phyloP scores from a whole-genome alignment of 805 yeast species.

The Candida odintsovae region DNA sequence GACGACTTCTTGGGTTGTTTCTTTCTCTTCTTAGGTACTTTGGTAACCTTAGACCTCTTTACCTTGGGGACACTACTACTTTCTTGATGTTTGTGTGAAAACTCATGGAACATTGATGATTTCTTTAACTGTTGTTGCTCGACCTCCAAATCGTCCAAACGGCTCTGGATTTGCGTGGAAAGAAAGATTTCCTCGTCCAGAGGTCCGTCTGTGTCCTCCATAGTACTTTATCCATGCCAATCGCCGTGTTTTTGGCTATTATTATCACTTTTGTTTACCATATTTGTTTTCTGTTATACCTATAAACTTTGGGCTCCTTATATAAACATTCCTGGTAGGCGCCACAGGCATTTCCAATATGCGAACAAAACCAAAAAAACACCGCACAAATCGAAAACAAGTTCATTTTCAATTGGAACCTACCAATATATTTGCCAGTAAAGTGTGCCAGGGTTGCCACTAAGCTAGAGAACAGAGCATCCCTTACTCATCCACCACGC shows the following conservation, averaged over 20 bases:
- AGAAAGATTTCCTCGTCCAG: conserved; percentile 7
- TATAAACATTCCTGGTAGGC: neutral
- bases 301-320: too few species aligned
- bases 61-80: neutral
- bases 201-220: neutral
- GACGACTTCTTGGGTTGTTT: conserved; percentile 2
- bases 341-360: neutral
- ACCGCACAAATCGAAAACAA: too few species aligned
- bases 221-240: neutral
- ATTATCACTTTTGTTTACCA: too few species aligned
- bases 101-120: neutral
- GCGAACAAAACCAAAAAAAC: too few species aligned
- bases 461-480: neutral
- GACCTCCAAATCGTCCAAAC: conserved; percentile 15
- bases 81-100: neutral
- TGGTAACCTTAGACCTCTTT: neutral
- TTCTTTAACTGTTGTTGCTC: conserved; percentile 4
- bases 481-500: neutral
- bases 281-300: too few species aligned
- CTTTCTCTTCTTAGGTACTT: neutral
- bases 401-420: too few species aligned
- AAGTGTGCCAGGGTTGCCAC: neutral
- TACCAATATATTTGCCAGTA: too few species aligned
- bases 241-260: neutral
- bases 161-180: conserved; percentile 21